phyloP scores from a whole-genome alignment of 148 eudicot genomes.

The Salicornia ramosissima region DNA sequence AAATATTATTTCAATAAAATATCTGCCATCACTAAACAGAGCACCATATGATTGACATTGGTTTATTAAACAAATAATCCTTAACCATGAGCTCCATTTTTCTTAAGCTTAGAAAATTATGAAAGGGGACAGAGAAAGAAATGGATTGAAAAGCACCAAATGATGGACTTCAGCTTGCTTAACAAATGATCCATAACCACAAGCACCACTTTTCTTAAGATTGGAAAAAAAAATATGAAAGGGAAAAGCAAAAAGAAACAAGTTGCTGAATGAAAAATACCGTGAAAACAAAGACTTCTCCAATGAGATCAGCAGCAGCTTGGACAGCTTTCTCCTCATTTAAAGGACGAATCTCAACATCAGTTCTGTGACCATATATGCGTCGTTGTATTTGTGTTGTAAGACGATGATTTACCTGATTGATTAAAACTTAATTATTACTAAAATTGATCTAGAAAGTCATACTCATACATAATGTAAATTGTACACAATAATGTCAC shows the following conservation, averaged over 20 bases:
- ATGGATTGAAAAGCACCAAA: too few relatives aligned
- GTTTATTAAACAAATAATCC: background rate
- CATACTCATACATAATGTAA: background rate
- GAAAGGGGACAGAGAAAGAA: too few relatives aligned
- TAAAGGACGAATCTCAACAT: slow-evolving; percentile 84
- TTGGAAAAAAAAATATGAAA: background rate
- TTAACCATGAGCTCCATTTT: background rate
- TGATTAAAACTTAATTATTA: slow-evolving; percentile 13
- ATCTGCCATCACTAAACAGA: background rate
- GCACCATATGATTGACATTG: background rate
- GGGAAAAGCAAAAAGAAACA: background rate
- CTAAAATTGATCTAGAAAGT: background rate
- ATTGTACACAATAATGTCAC: too few relatives aligned
- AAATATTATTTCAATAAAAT: background rate
- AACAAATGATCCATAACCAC: background rate
- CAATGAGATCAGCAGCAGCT: slow-evolving; percentile 87
- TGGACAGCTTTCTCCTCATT: slow-evolving; percentile 89
- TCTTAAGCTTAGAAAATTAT: background rate
- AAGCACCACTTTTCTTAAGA: background rate
- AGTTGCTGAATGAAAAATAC: slow-evolving; percentile 30
- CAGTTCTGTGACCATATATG: slow-evolving; percentile 74
- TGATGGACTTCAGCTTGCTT: background rate
- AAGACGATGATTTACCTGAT: slow-evolving; percentile 73
- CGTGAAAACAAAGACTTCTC: slow-evolving; percentile 78
- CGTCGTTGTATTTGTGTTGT: slow-evolving; percentile 77